Percentiles rank a stretch among this genome's conserved stretches.
phyloP scores from a whole-genome alignment of 2,329 filamentous ascomycete species.

The Fusarium incarnatum region DNA sequence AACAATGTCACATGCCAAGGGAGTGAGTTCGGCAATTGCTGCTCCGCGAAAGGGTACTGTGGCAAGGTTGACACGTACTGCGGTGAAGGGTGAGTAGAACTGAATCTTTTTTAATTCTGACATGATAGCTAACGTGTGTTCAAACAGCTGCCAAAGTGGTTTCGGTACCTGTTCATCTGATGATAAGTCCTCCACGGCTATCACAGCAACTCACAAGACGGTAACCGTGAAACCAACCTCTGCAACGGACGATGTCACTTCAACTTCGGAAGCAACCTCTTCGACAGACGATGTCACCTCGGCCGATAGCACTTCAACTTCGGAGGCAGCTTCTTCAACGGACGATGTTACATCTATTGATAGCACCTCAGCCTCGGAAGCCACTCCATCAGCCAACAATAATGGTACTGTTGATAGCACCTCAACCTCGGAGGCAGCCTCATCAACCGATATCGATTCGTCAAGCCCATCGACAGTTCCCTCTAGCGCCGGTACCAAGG shows the following conservation, averaged over 20 bases:
- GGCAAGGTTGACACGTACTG: neutral
- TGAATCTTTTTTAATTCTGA: accelerated
- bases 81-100: neutral
- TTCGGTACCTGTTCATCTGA: neutral
- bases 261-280: neutral
- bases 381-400: neutral
- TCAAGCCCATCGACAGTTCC: neutral
- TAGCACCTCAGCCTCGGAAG: neutral
- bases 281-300: neutral
- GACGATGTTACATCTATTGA: neutral
- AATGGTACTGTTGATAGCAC: neutral
- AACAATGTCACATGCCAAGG: neutral
- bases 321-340: accelerated
- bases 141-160: neutral
- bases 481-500: neutral
- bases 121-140: neutral
- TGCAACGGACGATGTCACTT: neutral
- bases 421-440: neutral
- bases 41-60: neutral
- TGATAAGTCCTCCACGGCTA: neutral
- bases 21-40: neutral
- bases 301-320: neutral
- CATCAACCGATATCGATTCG: neutral
- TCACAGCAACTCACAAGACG: neutral
- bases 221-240: neutral